phyloP scores from a whole-genome alignment of 176 grass and related monocot species.

The Cenchrus purpureus region DNA sequence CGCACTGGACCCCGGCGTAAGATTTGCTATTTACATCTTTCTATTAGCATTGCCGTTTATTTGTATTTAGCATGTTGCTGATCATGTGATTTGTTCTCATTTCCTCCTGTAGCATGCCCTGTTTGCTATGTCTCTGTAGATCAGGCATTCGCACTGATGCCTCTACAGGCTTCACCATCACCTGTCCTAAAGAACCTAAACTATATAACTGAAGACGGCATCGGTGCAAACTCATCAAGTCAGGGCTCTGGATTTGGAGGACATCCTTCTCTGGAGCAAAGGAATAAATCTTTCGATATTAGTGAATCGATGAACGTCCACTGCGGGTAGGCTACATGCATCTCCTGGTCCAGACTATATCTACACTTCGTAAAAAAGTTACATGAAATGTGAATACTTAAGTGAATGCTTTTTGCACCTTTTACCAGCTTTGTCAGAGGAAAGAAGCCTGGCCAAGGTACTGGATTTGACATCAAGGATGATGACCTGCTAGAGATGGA shows the following conservation, averaged over 20 bases:
- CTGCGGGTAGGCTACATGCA: constrained; percentile 76
- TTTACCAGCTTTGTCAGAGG: constrained; percentile 85
- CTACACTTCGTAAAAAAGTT: background rate
- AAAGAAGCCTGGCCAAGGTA: constrained; percentile 78
- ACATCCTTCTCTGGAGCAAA: constrained; percentile 75
- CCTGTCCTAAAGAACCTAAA: constrained; percentile 69
- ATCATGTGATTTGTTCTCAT: constrained; percentile 29
- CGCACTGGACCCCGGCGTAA: constrained; percentile 94
- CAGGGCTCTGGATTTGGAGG: constrained; percentile 83
- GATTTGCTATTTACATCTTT: constrained; percentile 39
- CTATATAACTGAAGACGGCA: constrained; percentile 72
- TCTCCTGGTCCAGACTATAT: constrained; percentile 13
- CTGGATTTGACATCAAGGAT: constrained; percentile 85
- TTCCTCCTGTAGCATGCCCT: constrained; percentile 64
- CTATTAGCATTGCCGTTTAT: background rate
- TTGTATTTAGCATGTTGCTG: constrained; percentile 9
- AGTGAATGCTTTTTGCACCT: constrained; percentile 26
- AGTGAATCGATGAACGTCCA: constrained; percentile 85
- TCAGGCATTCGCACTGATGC: constrained; percentile 78
- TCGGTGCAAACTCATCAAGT: constrained; percentile 60
- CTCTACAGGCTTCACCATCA: constrained; percentile 57
- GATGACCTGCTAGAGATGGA: constrained; percentile 94
- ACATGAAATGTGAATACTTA: constrained; percentile 14
- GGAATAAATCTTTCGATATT: constrained; percentile 81
- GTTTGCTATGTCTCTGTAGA: constrained; percentile 90